Conservation (phyloP, 345 rosid genomes). For the Kernera saxatilis region DNA sequence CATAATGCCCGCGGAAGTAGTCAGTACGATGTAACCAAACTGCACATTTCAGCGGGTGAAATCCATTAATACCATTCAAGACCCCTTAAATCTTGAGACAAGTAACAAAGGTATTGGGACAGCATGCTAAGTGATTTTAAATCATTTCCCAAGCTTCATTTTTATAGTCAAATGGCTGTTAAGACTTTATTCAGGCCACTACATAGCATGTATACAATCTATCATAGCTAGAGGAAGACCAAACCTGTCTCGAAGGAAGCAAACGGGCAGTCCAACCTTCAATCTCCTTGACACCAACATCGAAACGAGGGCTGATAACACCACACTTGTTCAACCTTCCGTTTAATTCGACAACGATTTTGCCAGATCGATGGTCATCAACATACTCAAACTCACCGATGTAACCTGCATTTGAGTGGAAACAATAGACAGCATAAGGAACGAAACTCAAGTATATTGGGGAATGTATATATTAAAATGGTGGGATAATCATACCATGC, state of each 20-base stretch:
- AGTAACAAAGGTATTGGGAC: background rate
- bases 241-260: constrained; percentile 51
- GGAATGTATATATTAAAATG: background rate
- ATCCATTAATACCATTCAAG: background rate
- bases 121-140: background rate
- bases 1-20: constrained; percentile 40
- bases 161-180: background rate
- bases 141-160: background rate
- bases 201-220: background rate
- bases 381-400: constrained; percentile 53
- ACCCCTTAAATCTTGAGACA: background rate
- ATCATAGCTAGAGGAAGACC: background rate
- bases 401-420: constrained; percentile 18
- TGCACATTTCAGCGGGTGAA: background rate
- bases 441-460: background rate
- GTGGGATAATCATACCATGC: constrained; percentile 7
- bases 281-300: constrained; percentile 51
- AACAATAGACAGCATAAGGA: background rate
- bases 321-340: constrained; percentile 54
- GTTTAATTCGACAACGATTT: constrained; percentile 50
- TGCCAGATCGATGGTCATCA: constrained; percentile 48
- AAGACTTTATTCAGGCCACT: background rate
- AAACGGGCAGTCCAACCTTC: constrained; percentile 56
- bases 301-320: constrained; percentile 50
- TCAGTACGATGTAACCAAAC: constrained; percentile 38